Percentiles rank a stretch among this genome's conserved stretches.
Evolutionary conservation across 2,329 filamentous ascomycete species (phyloP).

Genomic region (Colletotrichum orchidophilum): DNA sequence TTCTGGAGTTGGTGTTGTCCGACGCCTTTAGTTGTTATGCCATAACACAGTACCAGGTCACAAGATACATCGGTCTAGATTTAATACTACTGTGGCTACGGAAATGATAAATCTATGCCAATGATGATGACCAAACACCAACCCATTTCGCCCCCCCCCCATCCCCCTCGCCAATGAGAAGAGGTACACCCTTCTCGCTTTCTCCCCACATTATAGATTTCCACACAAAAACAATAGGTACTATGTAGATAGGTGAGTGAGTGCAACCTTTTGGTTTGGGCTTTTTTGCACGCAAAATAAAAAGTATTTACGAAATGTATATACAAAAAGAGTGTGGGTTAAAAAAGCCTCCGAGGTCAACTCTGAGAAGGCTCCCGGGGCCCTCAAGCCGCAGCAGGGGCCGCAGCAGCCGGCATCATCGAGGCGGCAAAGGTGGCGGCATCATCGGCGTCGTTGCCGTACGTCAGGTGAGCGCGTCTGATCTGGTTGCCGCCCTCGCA

Average conservation of each 20-base stretch:
- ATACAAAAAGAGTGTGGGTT: not conserved
- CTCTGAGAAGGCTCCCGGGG: slow-evolving; percentile 9
- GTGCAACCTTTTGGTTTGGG: not conserved
- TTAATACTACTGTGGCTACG: slow-evolving; percentile 5
- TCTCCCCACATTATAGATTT: not conserved
- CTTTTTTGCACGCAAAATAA: not conserved
- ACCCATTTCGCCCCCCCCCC: no score
- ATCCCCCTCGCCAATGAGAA: not conserved
- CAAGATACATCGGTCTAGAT: slow-evolving; percentile 4
- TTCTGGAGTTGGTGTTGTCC: not conserved
- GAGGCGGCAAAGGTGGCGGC: slow-evolving; percentile 37
- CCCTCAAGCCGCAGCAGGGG: not conserved
- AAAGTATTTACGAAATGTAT: not conserved
- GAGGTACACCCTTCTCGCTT: not conserved
- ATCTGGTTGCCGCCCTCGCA: slow-evolving; percentile 42
- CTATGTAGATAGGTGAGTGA: not conserved
- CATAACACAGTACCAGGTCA: not conserved
- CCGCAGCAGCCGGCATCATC: slow-evolving; percentile 1
- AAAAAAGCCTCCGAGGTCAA: slow-evolving; percentile 25
- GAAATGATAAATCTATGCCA: slow-evolving; percentile 31
- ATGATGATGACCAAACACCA: not conserved
- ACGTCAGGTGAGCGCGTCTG: slow-evolving; percentile 40
- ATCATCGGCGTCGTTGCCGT: slow-evolving; percentile 40
- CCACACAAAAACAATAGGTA: not conserved
- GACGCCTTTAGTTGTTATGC: not conserved